Conservation (phyloP, 2,329 filamentous ascomycete species). For the Clarireedia paspali region DNA sequence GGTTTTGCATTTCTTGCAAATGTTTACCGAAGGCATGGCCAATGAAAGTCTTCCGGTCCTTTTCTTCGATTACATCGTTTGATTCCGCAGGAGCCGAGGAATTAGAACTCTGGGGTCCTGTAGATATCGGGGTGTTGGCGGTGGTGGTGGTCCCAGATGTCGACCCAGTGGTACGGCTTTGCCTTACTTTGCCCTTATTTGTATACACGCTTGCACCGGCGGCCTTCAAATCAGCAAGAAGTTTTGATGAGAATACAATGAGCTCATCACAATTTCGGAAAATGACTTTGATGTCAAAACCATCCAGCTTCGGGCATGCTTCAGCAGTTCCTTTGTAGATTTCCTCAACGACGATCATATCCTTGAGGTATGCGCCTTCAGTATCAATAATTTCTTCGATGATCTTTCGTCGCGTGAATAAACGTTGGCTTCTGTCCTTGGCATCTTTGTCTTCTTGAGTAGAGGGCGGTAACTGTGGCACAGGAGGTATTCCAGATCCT, state of each 20-base stretch:
- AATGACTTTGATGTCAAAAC: conserved; percentile 78
- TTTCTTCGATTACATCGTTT: conserved; percentile 26
- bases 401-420: conserved; percentile 73
- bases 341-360: conserved; percentile 96
- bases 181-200: conserved; percentile 33
- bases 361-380: conserved; percentile 81
- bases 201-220: conserved; percentile 76
- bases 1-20: conserved; percentile 51
- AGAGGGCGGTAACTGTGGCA: background rate
- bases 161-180: conserved; percentile 19
- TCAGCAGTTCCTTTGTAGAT: conserved; percentile 94
- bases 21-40: conserved; percentile 33
- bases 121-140: conserved; percentile 10
- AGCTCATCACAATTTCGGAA: conserved; percentile 93
- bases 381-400: conserved; percentile 92
- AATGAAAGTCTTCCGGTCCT: conserved; percentile 26
- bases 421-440: conserved; percentile 57
- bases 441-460: conserved; percentile 34
- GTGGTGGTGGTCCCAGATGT: conserved; percentile 3
- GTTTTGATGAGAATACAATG: conserved; percentile 73
- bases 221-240: conserved; percentile 73
- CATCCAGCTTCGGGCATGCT: conserved; percentile 69
- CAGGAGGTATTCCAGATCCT: background rate
- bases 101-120: conserved; percentile 16
- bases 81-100: conserved; percentile 21